Percentiles rank a stretch among this genome's conserved stretches.
phyloP scores from a whole-genome alignment of 768 basidiomycete genomes.

The Lactifluus volemus region DNA sequence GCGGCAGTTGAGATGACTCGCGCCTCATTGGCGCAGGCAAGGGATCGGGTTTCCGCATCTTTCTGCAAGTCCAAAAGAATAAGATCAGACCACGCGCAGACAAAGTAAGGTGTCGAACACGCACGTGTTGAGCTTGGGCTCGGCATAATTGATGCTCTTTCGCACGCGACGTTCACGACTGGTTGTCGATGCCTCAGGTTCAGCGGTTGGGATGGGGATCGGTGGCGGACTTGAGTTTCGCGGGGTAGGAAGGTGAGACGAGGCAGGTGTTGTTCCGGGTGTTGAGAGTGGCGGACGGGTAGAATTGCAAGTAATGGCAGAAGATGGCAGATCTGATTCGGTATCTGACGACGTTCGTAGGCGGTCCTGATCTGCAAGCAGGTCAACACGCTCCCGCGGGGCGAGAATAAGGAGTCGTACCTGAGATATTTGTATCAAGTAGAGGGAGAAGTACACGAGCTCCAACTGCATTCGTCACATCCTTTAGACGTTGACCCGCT shows the following conservation, averaged over 20 bases:
- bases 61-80: slow-evolving; percentile 34
- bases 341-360: slow-evolving; percentile 8
- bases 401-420: slow-evolving; percentile 22
- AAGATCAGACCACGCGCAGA: not conserved
- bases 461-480: slow-evolving; percentile 53
- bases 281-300: slow-evolving; percentile 34
- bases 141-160: slow-evolving; percentile 80
- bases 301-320: slow-evolving; percentile 27
- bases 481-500: slow-evolving; percentile 43
- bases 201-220: slow-evolving; percentile 25
- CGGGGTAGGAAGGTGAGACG: slow-evolving; percentile 39
- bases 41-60: slow-evolving; percentile 83
- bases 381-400: slow-evolving; percentile 15
- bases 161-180: slow-evolving; percentile 50
- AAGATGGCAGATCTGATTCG: slow-evolving; percentile 19
- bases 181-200: slow-evolving; percentile 13
- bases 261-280: slow-evolving; percentile 35
- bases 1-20: slow-evolving; percentile 13
- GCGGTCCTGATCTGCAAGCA: slow-evolving; percentile 11
- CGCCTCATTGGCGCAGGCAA: slow-evolving; percentile 22
- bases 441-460: slow-evolving; percentile 29
- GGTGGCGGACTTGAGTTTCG: slow-evolving; percentile 26
- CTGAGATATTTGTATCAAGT: slow-evolving; percentile 30
- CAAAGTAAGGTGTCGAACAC: slow-evolving; percentile 23
- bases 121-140: slow-evolving; percentile 84